These are phyloP conservation scores for Euphorbia peplus DNA, from an alignment of 345 rosid genomes.

Conservation along the genomic window DNA sequence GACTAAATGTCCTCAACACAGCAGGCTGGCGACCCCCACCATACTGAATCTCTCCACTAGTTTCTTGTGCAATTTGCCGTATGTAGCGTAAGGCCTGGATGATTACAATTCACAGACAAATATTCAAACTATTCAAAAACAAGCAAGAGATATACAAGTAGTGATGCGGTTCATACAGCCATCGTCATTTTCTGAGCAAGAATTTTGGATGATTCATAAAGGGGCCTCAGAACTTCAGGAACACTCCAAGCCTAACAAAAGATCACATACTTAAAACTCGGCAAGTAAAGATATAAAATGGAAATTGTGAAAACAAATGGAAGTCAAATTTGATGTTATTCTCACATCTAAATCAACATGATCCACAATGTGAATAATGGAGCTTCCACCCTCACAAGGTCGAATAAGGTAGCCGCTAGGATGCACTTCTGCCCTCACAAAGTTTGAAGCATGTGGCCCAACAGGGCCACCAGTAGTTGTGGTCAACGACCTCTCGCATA, in stretches of 20 bases:
- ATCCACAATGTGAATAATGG: slow-evolving; percentile 92
- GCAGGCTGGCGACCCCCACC: slow-evolving; percentile 97
- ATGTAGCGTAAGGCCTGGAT: slow-evolving; percentile 79
- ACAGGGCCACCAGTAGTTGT: slow-evolving; percentile 74
- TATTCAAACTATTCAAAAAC: slow-evolving; percentile 1
- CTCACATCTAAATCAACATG: slow-evolving; percentile 95
- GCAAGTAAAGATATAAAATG: not conserved
- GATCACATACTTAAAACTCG: not conserved
- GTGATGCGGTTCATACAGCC: slow-evolving; percentile 52
- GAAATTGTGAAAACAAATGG: not conserved
- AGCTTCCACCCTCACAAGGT: slow-evolving; percentile 94
- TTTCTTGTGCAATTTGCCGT: slow-evolving; percentile 87
- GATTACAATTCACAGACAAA: not conserved
- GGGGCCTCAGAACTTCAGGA: slow-evolving; percentile 95
- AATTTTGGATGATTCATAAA: slow-evolving; percentile 87
- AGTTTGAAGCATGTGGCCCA: slow-evolving; percentile 73
- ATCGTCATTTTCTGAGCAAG: slow-evolving; percentile 93
- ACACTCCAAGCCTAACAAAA: slow-evolving; percentile 69
- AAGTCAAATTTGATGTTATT: not conserved
- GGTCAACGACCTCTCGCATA: slow-evolving; percentile 90
- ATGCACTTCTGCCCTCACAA: slow-evolving; percentile 82
- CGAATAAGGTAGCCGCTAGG: slow-evolving; percentile 93
- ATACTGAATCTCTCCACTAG: slow-evolving; percentile 87
- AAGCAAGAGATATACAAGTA: not conserved
- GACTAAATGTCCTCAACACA: slow-evolving; percentile 89